phyloP scores from a whole-genome alignment of 208 protist genomes.

The Acanthamoeba royreba region DNA sequence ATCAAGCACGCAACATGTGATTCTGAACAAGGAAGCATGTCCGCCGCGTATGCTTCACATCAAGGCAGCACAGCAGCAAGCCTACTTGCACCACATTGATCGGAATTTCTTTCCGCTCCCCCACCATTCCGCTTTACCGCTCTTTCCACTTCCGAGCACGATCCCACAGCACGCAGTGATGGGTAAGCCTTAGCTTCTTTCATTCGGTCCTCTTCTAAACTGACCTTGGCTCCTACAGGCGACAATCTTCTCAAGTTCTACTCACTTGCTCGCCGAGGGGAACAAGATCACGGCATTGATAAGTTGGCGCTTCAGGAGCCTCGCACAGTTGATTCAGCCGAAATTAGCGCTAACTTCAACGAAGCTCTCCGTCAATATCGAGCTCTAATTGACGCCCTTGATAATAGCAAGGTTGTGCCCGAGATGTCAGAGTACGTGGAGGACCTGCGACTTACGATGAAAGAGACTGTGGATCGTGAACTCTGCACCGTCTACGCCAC shows the following conservation, averaged over 20 bases:
- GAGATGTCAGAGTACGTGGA: neutral
- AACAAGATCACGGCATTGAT: neutral
- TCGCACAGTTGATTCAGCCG: neutral
- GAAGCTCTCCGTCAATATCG: neutral
- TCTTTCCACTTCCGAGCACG: neutral
- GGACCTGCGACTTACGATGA: neutral
- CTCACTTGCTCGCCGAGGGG: neutral
- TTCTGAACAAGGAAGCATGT: neutral
- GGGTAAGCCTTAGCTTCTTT: neutral
- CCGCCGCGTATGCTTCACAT: neutral
- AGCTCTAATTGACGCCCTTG: neutral
- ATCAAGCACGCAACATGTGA: neutral
- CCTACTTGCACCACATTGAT: neutral
- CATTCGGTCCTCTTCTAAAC: neutral
- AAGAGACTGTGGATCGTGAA: neutral
- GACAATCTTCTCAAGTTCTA: neutral
- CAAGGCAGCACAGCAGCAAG: neutral
- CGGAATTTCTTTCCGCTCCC: neutral
- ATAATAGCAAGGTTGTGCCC: neutral
- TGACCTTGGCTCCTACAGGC: neutral
- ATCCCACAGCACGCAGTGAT: neutral
- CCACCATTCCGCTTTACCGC: neutral
- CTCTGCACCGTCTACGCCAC: neutral
- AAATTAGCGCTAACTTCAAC: neutral
- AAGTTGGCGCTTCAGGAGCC: neutral